Evolutionary conservation across 345 rosid species (phyloP).

Genomic region (Psidium guajava): DNA sequence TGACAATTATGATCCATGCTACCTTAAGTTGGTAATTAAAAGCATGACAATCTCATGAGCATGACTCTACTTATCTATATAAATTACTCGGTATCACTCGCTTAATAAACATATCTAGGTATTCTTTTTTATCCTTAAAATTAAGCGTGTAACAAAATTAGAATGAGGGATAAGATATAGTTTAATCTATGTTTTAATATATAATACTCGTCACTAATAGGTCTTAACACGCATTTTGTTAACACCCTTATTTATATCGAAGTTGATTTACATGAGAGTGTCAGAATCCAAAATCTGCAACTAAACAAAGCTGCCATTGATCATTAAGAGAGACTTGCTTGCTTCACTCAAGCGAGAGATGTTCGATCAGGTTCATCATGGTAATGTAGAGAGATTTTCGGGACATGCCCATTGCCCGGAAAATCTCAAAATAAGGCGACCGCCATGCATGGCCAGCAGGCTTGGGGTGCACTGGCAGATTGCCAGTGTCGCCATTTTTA

Average conservation of each 20-base stretch:
- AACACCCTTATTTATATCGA: no score
- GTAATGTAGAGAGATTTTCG: not conserved
- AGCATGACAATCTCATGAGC: not conserved
- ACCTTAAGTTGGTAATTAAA: not conserved
- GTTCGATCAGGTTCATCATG: no score
- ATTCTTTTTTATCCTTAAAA: not conserved
- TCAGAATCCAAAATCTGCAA: no score
- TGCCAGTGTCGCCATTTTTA: not conserved
- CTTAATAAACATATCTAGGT: not conserved
- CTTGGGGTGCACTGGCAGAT: not conserved
- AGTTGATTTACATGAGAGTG: no score
- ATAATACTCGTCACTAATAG: not conserved
- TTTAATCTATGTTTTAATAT: not conserved
- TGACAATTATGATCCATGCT: no score
- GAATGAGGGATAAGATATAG: not conserved
- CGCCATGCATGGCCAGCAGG: not conserved
- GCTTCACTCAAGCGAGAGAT: no score
- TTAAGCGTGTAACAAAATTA: not conserved
- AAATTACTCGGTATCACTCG: not conserved
- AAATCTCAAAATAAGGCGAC: not conserved
- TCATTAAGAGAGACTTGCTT: no score
- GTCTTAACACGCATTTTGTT: no score
- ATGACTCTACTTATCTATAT: not conserved
- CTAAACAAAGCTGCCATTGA: no score
- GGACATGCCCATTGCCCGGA: accelerated